A percentile compares a stretch with the other conserved stretches of the same genome.
Conservation (phyloP, 192 early-diverging fungal genomes). For the Jimgerdemannia lactiflua region DNA sequence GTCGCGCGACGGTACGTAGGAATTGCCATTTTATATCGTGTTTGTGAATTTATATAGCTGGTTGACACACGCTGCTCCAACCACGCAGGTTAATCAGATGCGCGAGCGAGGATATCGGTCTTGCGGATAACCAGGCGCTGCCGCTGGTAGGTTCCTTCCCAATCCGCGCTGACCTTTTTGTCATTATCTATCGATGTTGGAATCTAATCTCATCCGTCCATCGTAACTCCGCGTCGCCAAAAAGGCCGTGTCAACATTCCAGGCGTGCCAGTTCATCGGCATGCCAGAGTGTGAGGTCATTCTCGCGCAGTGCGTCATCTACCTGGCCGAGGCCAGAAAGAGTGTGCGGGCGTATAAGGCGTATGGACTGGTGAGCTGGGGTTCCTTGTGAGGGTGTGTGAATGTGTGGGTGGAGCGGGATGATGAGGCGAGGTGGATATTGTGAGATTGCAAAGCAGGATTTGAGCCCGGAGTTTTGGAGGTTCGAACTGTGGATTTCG, state of each 20-base stretch:
- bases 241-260: slow-evolving; percentile 69
- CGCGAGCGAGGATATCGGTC: slow-evolving; percentile 87
- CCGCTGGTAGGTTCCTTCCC: slow-evolving; percentile 44
- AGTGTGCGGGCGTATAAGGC: slow-evolving; percentile 81
- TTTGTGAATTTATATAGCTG: neutral
- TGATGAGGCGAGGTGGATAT: neutral
- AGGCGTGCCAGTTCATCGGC: slow-evolving; percentile 84
- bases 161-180: too few species aligned
- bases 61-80: neutral
- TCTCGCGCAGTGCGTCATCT: slow-evolving; percentile 74
- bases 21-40: neutral
- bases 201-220: neutral
- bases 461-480: too few species aligned
- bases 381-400: neutral
- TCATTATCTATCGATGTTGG: neutral
- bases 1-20: slow-evolving; percentile 52
- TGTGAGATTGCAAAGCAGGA: neutral
- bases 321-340: slow-evolving; percentile 80
- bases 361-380: slow-evolving; percentile 47
- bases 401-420: neutral
- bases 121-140: slow-evolving; percentile 78
- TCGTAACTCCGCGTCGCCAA: neutral
- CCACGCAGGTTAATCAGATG: slow-evolving; percentile 62
- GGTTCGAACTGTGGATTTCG: too few species aligned
- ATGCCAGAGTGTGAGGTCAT: slow-evolving; percentile 92